Percentiles rank a stretch among this genome's conserved stretches.
phyloP scores from a whole-genome alignment of 2,329 filamentous ascomycete species.

The Tolypocladium cylindrosporum region DNA sequence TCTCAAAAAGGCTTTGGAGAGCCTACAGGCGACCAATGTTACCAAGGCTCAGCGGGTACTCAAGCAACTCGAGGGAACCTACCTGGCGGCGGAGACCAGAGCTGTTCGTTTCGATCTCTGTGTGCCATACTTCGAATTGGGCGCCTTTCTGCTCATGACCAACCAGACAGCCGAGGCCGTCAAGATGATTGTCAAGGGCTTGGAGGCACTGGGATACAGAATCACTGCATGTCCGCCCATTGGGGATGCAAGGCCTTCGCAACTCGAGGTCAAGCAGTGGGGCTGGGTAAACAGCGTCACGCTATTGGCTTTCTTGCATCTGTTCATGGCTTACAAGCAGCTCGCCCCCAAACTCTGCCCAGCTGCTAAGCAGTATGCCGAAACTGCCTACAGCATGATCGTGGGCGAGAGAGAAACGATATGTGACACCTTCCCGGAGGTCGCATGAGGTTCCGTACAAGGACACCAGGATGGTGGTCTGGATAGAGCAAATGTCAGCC shows the following conservation, averaged over 20 bases:
- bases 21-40: too few species aligned
- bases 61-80: conserved; percentile 11
- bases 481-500: too few species aligned
- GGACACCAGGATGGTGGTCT: too few species aligned
- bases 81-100: conserved; percentile 4
- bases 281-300: conserved; percentile 6
- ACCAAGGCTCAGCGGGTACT: background rate
- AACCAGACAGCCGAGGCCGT: conserved; percentile 5
- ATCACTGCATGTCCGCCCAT: conserved; percentile 7
- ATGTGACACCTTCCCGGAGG: background rate
- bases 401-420: conserved; percentile 12
- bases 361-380: conserved; percentile 9
- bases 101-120: conserved; percentile 10
- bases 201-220: conserved; percentile 16
- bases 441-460: too few species aligned
- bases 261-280: conserved; percentile 13
- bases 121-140: conserved; percentile 10
- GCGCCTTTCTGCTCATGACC: background rate
- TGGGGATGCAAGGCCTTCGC: background rate
- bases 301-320: conserved; percentile 6
- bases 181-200: conserved; percentile 10
- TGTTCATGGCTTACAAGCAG: conserved; percentile 8
- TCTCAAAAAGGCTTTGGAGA: too few species aligned
- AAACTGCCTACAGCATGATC: conserved; percentile 12
- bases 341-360: conserved; percentile 13